A percentile compares a stretch with the other conserved stretches of the same genome.
Conservation (phyloP, 495 filamentous ascomycete species). For the Aspergillus funiculosus region DNA sequence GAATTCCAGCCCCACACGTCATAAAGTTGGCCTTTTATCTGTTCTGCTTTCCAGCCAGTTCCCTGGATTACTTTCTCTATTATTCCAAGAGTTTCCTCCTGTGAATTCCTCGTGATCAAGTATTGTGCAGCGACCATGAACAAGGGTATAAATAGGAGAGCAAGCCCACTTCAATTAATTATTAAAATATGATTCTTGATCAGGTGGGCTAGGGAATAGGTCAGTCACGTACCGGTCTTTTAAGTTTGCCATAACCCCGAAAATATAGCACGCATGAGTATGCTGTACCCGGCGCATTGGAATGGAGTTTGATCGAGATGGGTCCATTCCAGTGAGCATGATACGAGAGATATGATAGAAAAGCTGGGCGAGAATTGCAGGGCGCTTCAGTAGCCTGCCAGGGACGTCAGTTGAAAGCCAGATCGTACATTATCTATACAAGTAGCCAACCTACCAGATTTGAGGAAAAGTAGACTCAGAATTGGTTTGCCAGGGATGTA, state of each 20-base stretch:
- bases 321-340: slow-evolving; percentile 75
- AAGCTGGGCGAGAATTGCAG: slow-evolving; percentile 74
- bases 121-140: slow-evolving; percentile 74
- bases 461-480: slow-evolving; percentile 76
- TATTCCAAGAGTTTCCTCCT: slow-evolving; percentile 76
- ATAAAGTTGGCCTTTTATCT: slow-evolving; percentile 62
- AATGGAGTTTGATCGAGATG: slow-evolving; percentile 48
- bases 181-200: slow-evolving; percentile 1
- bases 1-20: slow-evolving; percentile 70
- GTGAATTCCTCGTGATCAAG: slow-evolving; percentile 61
- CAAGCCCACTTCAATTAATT: slow-evolving; percentile 54
- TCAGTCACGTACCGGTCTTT: slow-evolving; percentile 64
- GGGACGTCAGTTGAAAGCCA: too few species aligned
- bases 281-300: slow-evolving; percentile 59
- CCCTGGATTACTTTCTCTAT: slow-evolving; percentile 68
- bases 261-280: slow-evolving; percentile 72
- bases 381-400: slow-evolving; percentile 68
- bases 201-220: too few species aligned
- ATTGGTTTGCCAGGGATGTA: slow-evolving; percentile 61
- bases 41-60: slow-evolving; percentile 70
- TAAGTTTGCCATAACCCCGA: slow-evolving; percentile 79
- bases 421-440: too few species aligned
- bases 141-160: slow-evolving; percentile 69
- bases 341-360: slow-evolving; percentile 86
- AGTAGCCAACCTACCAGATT: slow-evolving; percentile 78